These are phyloP conservation scores for Daedaleopsis sinensis DNA, from an alignment of 768 basidiomycete genomes.

Conservation along the genomic window DNA sequence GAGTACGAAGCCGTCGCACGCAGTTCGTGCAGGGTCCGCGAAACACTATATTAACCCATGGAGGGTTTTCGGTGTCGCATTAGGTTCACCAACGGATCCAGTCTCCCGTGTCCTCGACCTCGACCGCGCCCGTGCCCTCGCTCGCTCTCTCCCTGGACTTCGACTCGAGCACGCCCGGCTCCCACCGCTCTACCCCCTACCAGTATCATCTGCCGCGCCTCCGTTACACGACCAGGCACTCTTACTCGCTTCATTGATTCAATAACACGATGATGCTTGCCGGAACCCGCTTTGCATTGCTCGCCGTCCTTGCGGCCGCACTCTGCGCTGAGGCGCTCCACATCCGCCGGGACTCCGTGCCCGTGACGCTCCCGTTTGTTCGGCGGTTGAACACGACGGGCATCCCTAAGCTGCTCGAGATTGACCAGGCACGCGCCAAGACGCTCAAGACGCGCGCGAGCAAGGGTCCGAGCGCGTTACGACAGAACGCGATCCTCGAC, in stretches of 20 bases:
- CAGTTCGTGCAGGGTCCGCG: background rate
- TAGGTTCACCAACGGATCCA: slow-evolving; percentile 5
- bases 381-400: slow-evolving; percentile 25
- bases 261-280: slow-evolving; percentile 7
- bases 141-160: background rate
- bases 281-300: background rate
- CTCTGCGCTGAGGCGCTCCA: background rate
- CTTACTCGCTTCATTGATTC: background rate
- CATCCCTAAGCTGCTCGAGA: slow-evolving; percentile 11
- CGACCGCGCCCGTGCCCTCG: background rate
- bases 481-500: background rate
- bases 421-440: slow-evolving; percentile 24
- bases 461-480: slow-evolving; percentile 24
- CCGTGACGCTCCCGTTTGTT: slow-evolving; percentile 23
- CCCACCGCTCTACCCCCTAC: background rate
- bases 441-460: slow-evolving; percentile 2
- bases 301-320: background rate
- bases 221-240: background rate
- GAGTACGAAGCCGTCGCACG: background rate
- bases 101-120: slow-evolving; percentile 10
- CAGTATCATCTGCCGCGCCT: background rate
- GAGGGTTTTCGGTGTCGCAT: background rate
- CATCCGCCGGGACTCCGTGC: slow-evolving; percentile 13
- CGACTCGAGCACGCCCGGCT: too few species aligned
- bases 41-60: slow-evolving; percentile 9